Evolutionary conservation across 139 green algal species (phyloP).

Genomic region (Chlamydomonas schloesseri): DNA sequence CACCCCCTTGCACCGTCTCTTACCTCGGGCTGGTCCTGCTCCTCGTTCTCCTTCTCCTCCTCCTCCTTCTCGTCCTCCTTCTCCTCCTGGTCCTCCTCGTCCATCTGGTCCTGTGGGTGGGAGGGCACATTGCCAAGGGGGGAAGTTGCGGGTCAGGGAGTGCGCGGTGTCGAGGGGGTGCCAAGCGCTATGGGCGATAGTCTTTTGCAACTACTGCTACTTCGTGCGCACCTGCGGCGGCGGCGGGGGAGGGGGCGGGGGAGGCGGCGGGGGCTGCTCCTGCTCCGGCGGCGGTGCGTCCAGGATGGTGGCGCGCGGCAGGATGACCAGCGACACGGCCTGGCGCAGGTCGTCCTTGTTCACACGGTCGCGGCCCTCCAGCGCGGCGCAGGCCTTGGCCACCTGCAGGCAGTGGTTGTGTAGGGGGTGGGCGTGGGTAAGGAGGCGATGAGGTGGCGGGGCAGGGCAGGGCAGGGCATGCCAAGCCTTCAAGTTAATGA

Average conservation of each 20-base stretch:
- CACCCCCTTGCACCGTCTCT: too few species aligned
- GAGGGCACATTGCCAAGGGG: neutral
- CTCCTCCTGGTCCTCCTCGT: constrained; percentile 76
- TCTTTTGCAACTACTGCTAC: too few species aligned
- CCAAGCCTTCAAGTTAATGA: too few species aligned
- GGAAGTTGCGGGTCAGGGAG: too few species aligned
- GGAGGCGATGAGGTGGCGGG: constrained; percentile 35
- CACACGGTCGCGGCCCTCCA: constrained; percentile 89
- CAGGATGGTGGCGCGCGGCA: constrained; percentile 81
- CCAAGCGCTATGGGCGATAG: too few species aligned
- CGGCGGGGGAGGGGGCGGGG: constrained; percentile 90
- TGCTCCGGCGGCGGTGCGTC: constrained; percentile 79
- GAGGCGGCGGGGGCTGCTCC: constrained; percentile 82
- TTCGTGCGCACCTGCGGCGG: neutral
- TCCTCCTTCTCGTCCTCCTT: constrained; percentile 87
- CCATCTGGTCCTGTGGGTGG: constrained; percentile 59
- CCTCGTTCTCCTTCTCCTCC: constrained; percentile 84
- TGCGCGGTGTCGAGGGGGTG: too few species aligned
- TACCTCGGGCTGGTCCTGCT: constrained; percentile 55
- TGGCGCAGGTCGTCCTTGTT: constrained; percentile 93
- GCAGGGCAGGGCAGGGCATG: neutral
- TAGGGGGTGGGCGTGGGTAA: constrained; percentile 87
- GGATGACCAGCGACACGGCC: constrained; percentile 97
- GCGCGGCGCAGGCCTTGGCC: constrained; percentile 87
- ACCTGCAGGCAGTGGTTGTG: constrained; percentile 59